These are phyloP conservation scores for Telopea speciosissima DNA, from an alignment of 177 flowering plant species.

Conservation along the genomic window DNA sequence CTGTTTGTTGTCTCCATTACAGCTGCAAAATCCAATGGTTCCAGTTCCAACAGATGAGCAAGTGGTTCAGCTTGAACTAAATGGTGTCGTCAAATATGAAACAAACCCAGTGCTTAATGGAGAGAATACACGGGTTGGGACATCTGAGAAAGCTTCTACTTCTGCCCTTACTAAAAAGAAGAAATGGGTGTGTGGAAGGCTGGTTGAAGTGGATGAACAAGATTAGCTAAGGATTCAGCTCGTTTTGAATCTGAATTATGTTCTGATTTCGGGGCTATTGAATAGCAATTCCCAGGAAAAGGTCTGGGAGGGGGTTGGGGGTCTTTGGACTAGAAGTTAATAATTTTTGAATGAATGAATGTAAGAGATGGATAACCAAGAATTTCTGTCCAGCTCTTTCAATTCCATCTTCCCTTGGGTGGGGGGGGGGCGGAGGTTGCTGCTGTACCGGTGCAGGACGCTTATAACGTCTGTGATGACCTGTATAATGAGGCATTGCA, in stretches of 20 bases:
- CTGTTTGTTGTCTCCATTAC: constrained; percentile 1
- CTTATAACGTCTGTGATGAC: too few species aligned
- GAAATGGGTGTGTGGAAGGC: constrained; percentile 32
- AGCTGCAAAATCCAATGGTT: not conserved
- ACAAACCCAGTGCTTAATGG: not conserved
- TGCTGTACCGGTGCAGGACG: too few species aligned
- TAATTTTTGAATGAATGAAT: too few species aligned
- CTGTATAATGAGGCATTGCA: too few species aligned
- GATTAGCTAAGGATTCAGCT: constrained; percentile 2
- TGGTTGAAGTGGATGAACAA: constrained; percentile 23
- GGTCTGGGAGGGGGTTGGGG: not conserved
- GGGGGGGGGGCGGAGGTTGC: too few species aligned
- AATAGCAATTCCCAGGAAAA: not conserved
- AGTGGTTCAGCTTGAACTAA: not conserved
- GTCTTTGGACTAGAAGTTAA: too few species aligned
- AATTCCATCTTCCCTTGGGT: too few species aligned
- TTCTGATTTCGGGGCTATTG: not conserved
- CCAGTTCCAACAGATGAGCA: not conserved
- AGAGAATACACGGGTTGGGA: not conserved
- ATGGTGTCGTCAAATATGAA: constrained; percentile 3
- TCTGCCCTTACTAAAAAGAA: constrained; percentile 9
- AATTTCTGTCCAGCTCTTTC: too few species aligned
- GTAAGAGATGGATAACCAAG: too few species aligned
- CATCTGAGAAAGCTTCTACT: constrained; percentile 3
- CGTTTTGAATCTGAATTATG: not conserved